These are phyloP conservation scores for Rhizopogon rudus DNA, from an alignment of 768 basidiomycete genomes.

Conservation along the genomic window DNA sequence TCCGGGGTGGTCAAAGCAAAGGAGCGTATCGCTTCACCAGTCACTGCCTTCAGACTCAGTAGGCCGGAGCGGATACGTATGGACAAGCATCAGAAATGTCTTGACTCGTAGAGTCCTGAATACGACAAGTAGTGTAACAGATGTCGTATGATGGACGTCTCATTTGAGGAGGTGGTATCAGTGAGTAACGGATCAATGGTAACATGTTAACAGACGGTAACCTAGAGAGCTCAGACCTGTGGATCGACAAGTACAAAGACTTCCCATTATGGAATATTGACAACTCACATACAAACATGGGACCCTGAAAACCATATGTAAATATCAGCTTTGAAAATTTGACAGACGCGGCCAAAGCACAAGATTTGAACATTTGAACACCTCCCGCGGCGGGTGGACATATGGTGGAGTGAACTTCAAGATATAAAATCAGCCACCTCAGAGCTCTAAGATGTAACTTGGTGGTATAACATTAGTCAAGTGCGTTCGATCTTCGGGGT, in stretches of 20 bases:
- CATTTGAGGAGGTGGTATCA: neutral
- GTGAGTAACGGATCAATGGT: too few species aligned
- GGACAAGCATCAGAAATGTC: neutral
- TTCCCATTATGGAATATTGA: neutral
- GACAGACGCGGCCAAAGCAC: slow-evolving; percentile 6
- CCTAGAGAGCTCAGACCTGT: neutral
- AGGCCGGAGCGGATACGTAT: neutral
- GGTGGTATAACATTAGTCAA: too few species aligned
- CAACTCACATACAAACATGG: neutral
- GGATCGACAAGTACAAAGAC: neutral
- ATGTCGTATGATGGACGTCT: neutral
- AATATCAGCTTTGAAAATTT: neutral
- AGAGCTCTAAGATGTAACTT: too few species aligned
- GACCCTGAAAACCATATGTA: neutral
- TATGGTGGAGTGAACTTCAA: too few species aligned
- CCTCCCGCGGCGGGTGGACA: too few species aligned
- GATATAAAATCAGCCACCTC: too few species aligned
- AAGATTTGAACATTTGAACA: slow-evolving; percentile 3
- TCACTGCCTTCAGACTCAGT: neutral
- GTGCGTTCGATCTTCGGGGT: neutral
- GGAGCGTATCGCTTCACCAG: neutral
- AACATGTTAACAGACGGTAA: neutral
- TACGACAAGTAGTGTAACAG: neutral
- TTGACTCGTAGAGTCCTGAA: too few species aligned
- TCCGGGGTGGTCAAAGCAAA: slow-evolving; percentile 10